Evolutionary conservation across 208 protist genomes (phyloP).

Genomic region (Lotmaria passim): DNA sequence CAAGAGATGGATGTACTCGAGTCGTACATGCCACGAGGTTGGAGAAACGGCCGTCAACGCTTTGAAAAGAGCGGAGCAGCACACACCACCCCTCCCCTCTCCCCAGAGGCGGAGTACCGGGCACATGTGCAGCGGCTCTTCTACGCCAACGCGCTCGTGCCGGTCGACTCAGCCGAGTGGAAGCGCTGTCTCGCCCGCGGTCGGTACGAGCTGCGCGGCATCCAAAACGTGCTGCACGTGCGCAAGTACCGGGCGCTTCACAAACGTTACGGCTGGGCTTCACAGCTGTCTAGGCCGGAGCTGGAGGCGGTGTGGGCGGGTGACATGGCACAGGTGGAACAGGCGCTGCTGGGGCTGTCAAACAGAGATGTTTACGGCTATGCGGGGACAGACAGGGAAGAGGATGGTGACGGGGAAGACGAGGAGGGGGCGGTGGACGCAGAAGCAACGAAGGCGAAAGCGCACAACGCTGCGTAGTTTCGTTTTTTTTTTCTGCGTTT

Average conservation of each 20-base stretch:
- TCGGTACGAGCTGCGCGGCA: constrained; percentile 50
- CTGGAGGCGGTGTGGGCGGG: constrained; percentile 35
- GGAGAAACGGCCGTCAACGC: constrained; percentile 25
- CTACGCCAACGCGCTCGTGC: constrained; percentile 40
- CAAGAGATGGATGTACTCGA: constrained; percentile 11
- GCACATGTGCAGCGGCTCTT: constrained; percentile 66
- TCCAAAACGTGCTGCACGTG: constrained; percentile 59
- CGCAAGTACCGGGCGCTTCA: constrained; percentile 72
- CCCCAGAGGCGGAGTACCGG: constrained; percentile 40
- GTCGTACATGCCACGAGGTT: constrained; percentile 33
- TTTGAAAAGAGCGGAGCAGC: not conserved
- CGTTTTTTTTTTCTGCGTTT: not conserved
- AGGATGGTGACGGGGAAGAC: constrained; percentile 12
- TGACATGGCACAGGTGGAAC: constrained; percentile 31
- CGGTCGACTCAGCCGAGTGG: constrained; percentile 48
- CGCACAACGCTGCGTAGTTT: too few relatives aligned
- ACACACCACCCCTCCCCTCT: not conserved
- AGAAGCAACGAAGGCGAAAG: not conserved
- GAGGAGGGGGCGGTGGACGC: not conserved
- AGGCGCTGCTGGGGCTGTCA: constrained; percentile 46
- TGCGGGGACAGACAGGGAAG: constrained; percentile 13
- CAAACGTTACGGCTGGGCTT: constrained; percentile 71
- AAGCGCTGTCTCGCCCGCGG: constrained; percentile 66
- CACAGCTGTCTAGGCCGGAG: constrained; percentile 46
- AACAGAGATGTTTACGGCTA: constrained; percentile 66